A percentile compares a stretch with the other conserved stretches of the same genome.
These are phyloP conservation scores for Bromus sterilis DNA, from an alignment of 176 grass and related monocot genomes.

Conservation along the genomic window DNA sequence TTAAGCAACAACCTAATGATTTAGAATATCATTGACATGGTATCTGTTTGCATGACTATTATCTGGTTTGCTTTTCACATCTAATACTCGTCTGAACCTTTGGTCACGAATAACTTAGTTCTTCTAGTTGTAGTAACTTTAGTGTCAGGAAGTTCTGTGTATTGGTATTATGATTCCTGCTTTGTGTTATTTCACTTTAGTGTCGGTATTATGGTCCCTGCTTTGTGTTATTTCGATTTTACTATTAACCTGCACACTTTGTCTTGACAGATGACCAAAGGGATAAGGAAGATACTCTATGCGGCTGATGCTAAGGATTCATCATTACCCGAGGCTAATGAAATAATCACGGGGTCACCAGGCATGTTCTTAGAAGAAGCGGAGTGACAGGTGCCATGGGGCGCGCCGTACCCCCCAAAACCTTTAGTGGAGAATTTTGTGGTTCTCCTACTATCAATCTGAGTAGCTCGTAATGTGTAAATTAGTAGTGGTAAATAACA, in stretches of 20 bases:
- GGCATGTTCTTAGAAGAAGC: constrained; percentile 30
- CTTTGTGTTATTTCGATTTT: neutral
- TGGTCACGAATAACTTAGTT: neutral
- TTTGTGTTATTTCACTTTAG: neutral
- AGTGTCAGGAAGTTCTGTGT: neutral
- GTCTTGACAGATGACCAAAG: constrained; percentile 69
- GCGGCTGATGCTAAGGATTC: constrained; percentile 59
- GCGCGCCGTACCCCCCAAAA: neutral
- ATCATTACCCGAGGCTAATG: constrained; percentile 56
- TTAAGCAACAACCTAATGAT: neutral
- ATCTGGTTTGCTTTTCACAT: neutral
- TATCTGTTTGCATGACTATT: neutral
- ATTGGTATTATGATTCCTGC: neutral
- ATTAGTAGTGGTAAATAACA: constrained; percentile 14
- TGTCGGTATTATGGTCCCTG: neutral
- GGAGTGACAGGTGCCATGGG: neutral
- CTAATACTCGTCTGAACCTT: neutral
- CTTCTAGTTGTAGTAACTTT: neutral
- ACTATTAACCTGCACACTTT: neutral
- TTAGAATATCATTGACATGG: neutral
- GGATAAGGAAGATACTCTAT: constrained; percentile 71
- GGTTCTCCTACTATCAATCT: neutral
- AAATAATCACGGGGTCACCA: constrained; percentile 63
- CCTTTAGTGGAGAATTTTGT: neutral
- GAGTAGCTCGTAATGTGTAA: constrained; percentile 13